Base-by-base conservation (phyloP, 306 rosid genomes). In the Corylus americana region DNA sequence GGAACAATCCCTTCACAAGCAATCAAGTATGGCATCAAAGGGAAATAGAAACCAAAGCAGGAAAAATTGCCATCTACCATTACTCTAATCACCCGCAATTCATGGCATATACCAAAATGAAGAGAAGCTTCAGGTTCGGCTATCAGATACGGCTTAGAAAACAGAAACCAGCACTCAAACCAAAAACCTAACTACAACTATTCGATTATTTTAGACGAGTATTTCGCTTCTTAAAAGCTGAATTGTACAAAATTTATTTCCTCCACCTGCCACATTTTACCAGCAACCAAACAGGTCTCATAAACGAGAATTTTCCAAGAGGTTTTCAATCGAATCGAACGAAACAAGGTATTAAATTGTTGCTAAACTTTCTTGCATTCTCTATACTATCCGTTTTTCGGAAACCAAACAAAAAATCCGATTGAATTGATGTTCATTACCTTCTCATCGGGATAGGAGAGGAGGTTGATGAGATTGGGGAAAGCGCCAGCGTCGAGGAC, bases 401-500 rank as follows among this genome's bases (percentile, higher is more conserved):
- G n/a, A 69, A 69, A 51, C 55, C 66, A 71, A 74, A 76, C 8
- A 77, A 12, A 14, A 39, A 73, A 22, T 14, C 18, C 29, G 69
- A 74, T 61, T 17, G n/a, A 54, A 82, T 51, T 35, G 42, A 63
- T 11, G 42, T 55, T 71, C 81, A 73, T 78, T 14, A 91, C 99
- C 99, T 93, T 95, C 66, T 77, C 96, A 51, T 95, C 85, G 27
- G 82, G 74, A 83, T 83, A 80, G 31, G 96, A 89, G 49, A 95
- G 87, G 74, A 93, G 94, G 35, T 82, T 76, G 37, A 93, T 70
- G 53, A 95, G 86, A 74, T 81, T 83, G 51, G 97, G 86, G 55
- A 93, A 85, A 7, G 82, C 94, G 18, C 97, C 96, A 37, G 98
- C 86, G 1, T 91, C 99, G 14, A 93, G 96, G 13, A 95, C 91